These are phyloP conservation scores for Nicotiana undulata DNA, from an alignment of 257 asterid species.

Conservation along the genomic window DNA sequence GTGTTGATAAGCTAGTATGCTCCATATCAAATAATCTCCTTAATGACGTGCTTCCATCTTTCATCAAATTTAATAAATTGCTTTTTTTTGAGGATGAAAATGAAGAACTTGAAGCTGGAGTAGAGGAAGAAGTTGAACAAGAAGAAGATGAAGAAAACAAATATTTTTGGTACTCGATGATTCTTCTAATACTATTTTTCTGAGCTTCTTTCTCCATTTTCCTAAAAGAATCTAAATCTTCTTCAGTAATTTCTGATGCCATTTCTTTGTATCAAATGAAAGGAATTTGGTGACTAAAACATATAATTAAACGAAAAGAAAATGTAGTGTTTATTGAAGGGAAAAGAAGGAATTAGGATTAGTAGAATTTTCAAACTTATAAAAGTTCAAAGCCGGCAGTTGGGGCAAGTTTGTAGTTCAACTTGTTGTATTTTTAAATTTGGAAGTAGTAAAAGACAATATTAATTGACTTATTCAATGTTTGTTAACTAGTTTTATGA, in stretches of 20 bases:
- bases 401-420: slow-evolving; percentile 6
- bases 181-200: slow-evolving; percentile 30
- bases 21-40: slow-evolving; percentile 65
- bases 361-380: not conserved
- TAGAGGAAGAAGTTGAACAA: slow-evolving; percentile 27
- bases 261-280: slow-evolving; percentile 12
- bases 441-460: not conserved
- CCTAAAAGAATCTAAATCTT: slow-evolving; percentile 14
- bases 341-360: not conserved
- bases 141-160: slow-evolving; percentile 32
- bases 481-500: not conserved
- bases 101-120: slow-evolving; percentile 26
- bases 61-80: slow-evolving; percentile 52
- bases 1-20: slow-evolving; percentile 50
- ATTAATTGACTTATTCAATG: slow-evolving; percentile 2
- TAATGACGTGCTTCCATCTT: slow-evolving; percentile 57
- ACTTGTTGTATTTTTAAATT: not conserved
- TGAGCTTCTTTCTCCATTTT: slow-evolving; percentile 29
- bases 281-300: not conserved
- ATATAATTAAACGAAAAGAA: not conserved
- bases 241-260: slow-evolving; percentile 47
- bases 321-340: not conserved
- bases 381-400: slow-evolving; percentile 1
- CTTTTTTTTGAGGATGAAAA: slow-evolving; percentile 27
- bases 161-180: slow-evolving; percentile 53